Evolutionary conservation across 805 yeast genomes (phyloP), one percentile per base, ranked within the genome.

Genomic region (Cyberlindnera japonica): DNA sequence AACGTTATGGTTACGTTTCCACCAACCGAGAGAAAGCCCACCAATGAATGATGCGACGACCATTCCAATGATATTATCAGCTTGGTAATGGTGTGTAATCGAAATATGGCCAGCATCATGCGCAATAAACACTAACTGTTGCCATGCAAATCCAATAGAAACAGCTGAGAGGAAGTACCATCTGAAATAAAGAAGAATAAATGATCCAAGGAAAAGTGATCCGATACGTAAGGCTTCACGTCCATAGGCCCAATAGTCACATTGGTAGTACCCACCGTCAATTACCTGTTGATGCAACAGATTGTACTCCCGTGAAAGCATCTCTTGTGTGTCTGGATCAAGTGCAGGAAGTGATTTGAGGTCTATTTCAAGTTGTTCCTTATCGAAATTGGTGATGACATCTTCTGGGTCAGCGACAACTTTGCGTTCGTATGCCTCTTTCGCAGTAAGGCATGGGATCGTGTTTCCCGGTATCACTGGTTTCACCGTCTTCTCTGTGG

Each of bases 1-100:
- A n/a, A 88, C 95, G 58, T 88, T 88, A 63, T 88, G 96, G 61
- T 85, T 88, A 38, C 90, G 71, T 53, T 88, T 89, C 96, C 96
- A 88, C 96, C 96, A 88, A 2, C 95, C 95, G 16, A 87, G 57
- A 33, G 95, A 84, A 30, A 88, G 68, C 0, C 96, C 96, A n/a
- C 96, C 96, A 37, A 79, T 62, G 68, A 72, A 88, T 47, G 85
- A 78, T 1, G 95, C 95, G 36, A 88, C 68, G 2, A 77, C 37
- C 60, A 81, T 76, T 1, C 95, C 95, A 42, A 85, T 69, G 15
- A 83, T 58, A 55, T 82, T 88, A 60, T 88, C 96, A 9, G 76
- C 33, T 50, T 80, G 83, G 61, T 83, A 88, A 52, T 83, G 69
- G 58, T 88, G 96, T 0, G 95, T 81, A 37, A 88, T 82, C 2